These are phyloP conservation scores for Curvularia sp. DNA, from an alignment of 2,329 filamentous ascomycete genomes.

Conservation along the genomic window DNA sequence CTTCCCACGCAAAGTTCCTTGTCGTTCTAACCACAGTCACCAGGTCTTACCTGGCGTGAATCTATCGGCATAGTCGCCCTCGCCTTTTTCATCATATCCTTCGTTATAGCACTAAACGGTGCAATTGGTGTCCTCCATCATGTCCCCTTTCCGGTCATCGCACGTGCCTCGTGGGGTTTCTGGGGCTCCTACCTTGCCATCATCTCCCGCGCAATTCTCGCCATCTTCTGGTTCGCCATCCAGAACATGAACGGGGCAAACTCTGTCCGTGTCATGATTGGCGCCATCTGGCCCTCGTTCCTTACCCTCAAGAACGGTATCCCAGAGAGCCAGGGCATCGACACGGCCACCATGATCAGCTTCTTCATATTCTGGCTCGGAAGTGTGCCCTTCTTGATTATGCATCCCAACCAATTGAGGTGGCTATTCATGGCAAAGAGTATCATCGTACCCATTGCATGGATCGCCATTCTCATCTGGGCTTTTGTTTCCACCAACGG, in stretches of 20 bases:
- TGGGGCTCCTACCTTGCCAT: constrained; percentile 65
- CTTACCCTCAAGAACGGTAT: constrained; percentile 61
- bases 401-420: constrained; percentile 63
- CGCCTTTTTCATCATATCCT: constrained; percentile 61
- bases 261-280: constrained; percentile 59
- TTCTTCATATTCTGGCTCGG: constrained; percentile 67
- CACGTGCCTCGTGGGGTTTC: constrained; percentile 63
- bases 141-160: constrained; percentile 64
- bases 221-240: constrained; percentile 70
- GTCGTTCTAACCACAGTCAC: constrained; percentile 3
- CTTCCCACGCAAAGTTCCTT: not conserved
- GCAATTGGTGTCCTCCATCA: constrained; percentile 58
- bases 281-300: constrained; percentile 67
- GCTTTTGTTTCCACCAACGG: constrained; percentile 64
- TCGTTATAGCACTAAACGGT: constrained; percentile 68
- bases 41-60: constrained; percentile 63
- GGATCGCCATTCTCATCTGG: constrained; percentile 70
- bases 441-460: constrained; percentile 63
- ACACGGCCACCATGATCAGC: constrained; percentile 62
- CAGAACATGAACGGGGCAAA: constrained; percentile 70
- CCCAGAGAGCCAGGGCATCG: constrained; percentile 61
- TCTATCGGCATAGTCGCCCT: constrained; percentile 61
- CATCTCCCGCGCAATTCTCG: constrained; percentile 61
- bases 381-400: constrained; percentile 63
- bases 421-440: constrained; percentile 61